Percentiles rank a stretch among this genome's conserved stretches.
phyloP scores from a whole-genome alignment of 2,329 filamentous ascomycete genomes.

The Phyllachora maydis region DNA sequence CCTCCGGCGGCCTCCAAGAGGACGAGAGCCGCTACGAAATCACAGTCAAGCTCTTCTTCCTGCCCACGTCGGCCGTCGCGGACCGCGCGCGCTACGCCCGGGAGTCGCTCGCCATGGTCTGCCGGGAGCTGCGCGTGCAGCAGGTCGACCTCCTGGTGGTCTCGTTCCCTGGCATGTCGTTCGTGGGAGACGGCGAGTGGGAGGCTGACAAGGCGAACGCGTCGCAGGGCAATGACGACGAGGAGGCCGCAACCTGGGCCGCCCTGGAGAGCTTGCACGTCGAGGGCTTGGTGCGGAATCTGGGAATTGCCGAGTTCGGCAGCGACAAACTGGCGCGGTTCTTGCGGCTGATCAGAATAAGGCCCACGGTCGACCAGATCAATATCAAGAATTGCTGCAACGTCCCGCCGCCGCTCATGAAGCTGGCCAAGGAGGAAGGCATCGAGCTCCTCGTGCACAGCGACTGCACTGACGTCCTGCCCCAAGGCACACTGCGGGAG shows the following conservation, averaged over 20 bases:
- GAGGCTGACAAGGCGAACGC: conserved; percentile 43
- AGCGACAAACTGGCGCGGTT: conserved; percentile 65
- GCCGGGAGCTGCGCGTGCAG: conserved; percentile 55
- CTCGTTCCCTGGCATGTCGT: conserved; percentile 82
- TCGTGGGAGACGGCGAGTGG: conserved; percentile 81
- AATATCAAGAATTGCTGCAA: conserved; percentile 92
- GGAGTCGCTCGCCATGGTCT: conserved; percentile 63
- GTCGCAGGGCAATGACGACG: conserved; percentile 41
- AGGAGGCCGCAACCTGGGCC: conserved; percentile 48
- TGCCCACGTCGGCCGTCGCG: conserved; percentile 46
- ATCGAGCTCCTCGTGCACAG: conserved; percentile 88
- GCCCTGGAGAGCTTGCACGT: conserved; percentile 53
- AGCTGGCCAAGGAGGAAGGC: conserved; percentile 61
- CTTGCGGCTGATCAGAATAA: conserved; percentile 46
- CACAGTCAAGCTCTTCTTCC: conserved; percentile 87
- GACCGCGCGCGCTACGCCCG: conserved; percentile 49
- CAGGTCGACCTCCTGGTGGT: conserved; percentile 77
- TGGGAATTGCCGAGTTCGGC: conserved; percentile 85
- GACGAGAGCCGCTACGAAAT: conserved; percentile 78
- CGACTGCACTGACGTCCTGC: conserved; percentile 82
- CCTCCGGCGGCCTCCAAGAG: conserved; percentile 51
- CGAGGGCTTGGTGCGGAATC: conserved; percentile 47
- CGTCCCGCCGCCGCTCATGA: conserved; percentile 69
- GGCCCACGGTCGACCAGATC: conserved; percentile 81
- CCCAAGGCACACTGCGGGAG: conserved; percentile 65